Conservation (phyloP, 768 basidiomycete species). For the Pholiota molesta region DNA sequence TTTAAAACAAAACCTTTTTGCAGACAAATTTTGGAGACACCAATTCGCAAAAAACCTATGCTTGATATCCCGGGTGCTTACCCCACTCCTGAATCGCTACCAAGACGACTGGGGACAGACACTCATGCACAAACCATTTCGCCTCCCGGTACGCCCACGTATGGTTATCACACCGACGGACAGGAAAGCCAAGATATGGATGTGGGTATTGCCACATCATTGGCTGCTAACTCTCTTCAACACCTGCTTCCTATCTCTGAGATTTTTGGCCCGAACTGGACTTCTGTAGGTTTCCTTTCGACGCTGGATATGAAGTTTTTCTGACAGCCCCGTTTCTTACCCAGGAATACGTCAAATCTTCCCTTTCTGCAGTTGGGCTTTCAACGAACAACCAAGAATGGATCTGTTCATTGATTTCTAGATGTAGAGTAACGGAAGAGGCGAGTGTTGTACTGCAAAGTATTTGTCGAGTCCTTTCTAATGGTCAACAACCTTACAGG, state of each 20-base stretch:
- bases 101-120: background rate
- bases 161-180: no score
- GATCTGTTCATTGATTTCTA: background rate
- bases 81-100: background rate
- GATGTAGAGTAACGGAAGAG: background rate
- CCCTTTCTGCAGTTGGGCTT: background rate
- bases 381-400: background rate
- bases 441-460: background rate
- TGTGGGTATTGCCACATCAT: no score
- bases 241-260: no score
- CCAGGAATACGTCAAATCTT: no score
- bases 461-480: background rate
- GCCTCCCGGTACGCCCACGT: background rate
- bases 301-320: no score
- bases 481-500: background rate
- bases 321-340: no score
- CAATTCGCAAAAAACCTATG: background rate
- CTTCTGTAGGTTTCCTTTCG: no score
- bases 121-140: background rate
- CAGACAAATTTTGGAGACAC: background rate
- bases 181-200: no score
- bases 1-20: no score
- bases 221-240: no score
- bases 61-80: background rate
- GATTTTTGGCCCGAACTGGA: no score